Percentiles rank a stretch among this genome's conserved stretches.
phyloP scores from a whole-genome alignment of 2,329 filamentous ascomycete species.

The Diaporthe destruens region DNA sequence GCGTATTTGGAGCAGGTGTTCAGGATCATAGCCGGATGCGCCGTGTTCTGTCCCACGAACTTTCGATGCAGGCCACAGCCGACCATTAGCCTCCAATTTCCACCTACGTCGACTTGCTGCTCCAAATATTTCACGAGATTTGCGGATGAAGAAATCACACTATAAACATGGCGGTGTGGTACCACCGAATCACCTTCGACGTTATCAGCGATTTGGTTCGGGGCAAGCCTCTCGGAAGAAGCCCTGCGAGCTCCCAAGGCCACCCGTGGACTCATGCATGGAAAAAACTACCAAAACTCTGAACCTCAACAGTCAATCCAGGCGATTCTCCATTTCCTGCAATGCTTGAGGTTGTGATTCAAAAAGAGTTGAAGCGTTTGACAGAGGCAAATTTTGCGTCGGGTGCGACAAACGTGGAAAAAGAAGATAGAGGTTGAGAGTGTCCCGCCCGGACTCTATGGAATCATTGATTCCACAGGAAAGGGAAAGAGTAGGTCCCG shows the following conservation, averaged over 20 bases:
- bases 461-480: not conserved
- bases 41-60: not conserved
- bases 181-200: not conserved
- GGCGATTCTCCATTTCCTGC: not conserved
- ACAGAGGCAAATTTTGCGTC: not conserved
- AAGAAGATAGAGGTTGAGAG: not conserved
- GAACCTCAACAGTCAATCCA: not conserved
- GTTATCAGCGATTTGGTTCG: not conserved
- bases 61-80: not conserved
- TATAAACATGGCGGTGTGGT: not conserved
- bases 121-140: not conserved
- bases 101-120: not conserved
- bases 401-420: constrained; percentile 1
- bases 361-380: not conserved
- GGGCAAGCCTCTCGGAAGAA: constrained; percentile 8
- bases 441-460: not conserved
- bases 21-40: not conserved
- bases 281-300: not conserved
- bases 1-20: not conserved
- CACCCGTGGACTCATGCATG: not conserved
- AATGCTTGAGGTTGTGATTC: not conserved
- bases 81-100: not conserved
- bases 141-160: not conserved
- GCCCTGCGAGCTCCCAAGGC: not conserved
- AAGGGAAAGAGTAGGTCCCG: not conserved